phyloP scores from a whole-genome alignment of 2,329 filamentous ascomycete species.

The Diaporthe australafricana region DNA sequence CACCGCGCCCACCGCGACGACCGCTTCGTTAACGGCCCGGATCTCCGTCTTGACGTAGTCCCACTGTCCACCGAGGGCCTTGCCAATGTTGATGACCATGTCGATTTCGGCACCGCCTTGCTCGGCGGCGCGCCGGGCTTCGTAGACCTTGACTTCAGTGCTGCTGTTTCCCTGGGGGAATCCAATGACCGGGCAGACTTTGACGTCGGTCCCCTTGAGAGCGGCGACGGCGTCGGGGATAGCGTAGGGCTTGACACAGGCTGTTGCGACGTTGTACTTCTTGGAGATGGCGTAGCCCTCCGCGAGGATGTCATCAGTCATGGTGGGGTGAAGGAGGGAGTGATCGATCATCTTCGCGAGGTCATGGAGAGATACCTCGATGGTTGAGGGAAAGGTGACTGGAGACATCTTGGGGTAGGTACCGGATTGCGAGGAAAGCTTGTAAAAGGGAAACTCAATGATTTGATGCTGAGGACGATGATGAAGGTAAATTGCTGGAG shows the following conservation, averaged over 20 bases:
- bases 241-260: constrained; percentile 69
- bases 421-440: too few relatives aligned
- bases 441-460: too few relatives aligned
- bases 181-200: constrained; percentile 68
- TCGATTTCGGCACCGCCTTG: constrained; percentile 67
- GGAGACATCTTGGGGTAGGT: background rate
- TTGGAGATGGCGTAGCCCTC: constrained; percentile 60
- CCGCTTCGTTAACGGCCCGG: constrained; percentile 58
- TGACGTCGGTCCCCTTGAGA: constrained; percentile 61
- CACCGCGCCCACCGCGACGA: constrained; percentile 54
- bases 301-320: constrained; percentile 66
- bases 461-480: too few relatives aligned
- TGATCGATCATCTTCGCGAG: constrained; percentile 70
- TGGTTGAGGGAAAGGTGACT: constrained; percentile 38
- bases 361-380: constrained; percentile 56
- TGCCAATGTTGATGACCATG: constrained; percentile 72
- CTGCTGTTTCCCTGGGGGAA: constrained; percentile 71
- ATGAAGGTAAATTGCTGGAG: too few relatives aligned
- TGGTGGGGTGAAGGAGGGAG: constrained; percentile 70
- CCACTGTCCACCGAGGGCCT: constrained; percentile 67
- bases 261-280: constrained; percentile 64
- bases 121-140: constrained; percentile 59
- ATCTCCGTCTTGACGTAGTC: constrained; percentile 67
- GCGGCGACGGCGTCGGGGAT: constrained; percentile 57
- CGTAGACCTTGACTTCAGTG: constrained; percentile 63